Base-by-base conservation (phyloP, 345 rosid genomes). In the Noccaea caerulescens region DNA sequence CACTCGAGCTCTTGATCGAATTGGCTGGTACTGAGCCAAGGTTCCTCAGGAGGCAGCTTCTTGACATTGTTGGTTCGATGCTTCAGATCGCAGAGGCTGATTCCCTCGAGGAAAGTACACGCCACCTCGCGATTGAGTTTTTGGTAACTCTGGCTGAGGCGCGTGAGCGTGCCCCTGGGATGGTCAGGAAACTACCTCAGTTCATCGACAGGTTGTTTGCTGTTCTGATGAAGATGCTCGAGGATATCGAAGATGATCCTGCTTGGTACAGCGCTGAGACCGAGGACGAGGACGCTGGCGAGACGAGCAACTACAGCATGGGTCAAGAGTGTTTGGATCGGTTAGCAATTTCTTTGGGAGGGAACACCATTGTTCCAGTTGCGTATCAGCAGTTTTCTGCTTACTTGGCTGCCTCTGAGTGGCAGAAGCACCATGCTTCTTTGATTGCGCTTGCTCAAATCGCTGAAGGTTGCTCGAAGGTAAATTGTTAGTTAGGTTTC, bases 401-500 rank as follows among this genome's bases (percentile, higher is more conserved):
- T 7, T 92, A 82, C 76, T 81, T 95, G 78, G 85, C 93, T 68
- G 97, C 99, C 38, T 83, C 98, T 0, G 98, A 95, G 69, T 95
- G 99, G 99, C 92, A 92, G 82, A 95, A 95, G 67, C 99, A 95
- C 61, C 99, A 92, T 46, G 99, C 99, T 20, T 92, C 99, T 2
- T 80, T 95, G 73, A 87, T 95, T 77, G 97, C 98, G 0, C 91
- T 95, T 56, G 98, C 99, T 30, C 99, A 95, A 83, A 92, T 95
- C 73, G 99, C 99, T 8, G 99, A 95, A 83, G 99, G 99, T 75
- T 95, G 99, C 71, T 79, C 97, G 4, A 95, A 91, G 98, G 98
- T 91, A 81, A 8, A 2, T 16, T 14, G 6, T 66, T 58, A 57
- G 23, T 58, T 32, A 16, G 49, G 58, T 13, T 60, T 62, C 9